Evolutionary conservation across 768 basidiomycete genomes (phyloP).

Genomic region (Atractiella rhizophila): DNA sequence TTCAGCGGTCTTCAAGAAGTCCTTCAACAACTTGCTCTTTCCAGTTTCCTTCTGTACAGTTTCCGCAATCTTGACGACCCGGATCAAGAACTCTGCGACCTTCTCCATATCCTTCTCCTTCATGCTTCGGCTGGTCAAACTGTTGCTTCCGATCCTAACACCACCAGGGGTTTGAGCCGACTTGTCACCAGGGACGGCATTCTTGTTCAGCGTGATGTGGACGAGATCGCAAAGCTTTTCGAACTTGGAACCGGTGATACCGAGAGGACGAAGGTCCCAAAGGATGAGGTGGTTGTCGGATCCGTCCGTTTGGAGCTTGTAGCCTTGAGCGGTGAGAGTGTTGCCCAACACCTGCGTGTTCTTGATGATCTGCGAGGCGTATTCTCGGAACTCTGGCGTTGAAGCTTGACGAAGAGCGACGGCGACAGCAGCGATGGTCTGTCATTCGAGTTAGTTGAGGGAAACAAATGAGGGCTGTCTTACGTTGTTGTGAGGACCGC

Average conservation of each 20-base stretch:
- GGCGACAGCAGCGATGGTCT: constrained; percentile 88
- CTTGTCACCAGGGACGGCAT: constrained; percentile 86
- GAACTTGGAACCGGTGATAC: constrained; percentile 90
- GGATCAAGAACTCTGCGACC: constrained; percentile 78
- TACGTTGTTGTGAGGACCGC: constrained; percentile 96
- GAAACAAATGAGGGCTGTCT: constrained; percentile 16
- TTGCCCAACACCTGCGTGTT: constrained; percentile 58
- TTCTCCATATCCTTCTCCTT: constrained; percentile 56
- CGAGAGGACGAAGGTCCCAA: constrained; percentile 79
- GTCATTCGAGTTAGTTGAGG: background rate
- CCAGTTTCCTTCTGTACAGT: constrained; percentile 83
- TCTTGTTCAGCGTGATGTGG: constrained; percentile 92
- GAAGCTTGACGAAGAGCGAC: constrained; percentile 75
- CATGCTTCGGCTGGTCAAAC: constrained; percentile 87
- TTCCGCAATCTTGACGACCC: constrained; percentile 71
- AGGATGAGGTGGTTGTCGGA: constrained; percentile 95
- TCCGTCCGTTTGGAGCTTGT: constrained; percentile 88
- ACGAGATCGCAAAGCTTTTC: constrained; percentile 94
- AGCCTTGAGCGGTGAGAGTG: constrained; percentile 48
- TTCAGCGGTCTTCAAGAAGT: constrained; percentile 61
- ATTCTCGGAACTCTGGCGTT: constrained; percentile 64
- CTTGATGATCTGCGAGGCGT: constrained; percentile 79
- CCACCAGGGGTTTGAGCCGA: constrained; percentile 91
- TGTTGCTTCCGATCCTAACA: constrained; percentile 82
- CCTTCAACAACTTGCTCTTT: constrained; percentile 77